Base-by-base conservation (phyloP, 345 rosid genomes). In the Populus deltoides region DNA sequence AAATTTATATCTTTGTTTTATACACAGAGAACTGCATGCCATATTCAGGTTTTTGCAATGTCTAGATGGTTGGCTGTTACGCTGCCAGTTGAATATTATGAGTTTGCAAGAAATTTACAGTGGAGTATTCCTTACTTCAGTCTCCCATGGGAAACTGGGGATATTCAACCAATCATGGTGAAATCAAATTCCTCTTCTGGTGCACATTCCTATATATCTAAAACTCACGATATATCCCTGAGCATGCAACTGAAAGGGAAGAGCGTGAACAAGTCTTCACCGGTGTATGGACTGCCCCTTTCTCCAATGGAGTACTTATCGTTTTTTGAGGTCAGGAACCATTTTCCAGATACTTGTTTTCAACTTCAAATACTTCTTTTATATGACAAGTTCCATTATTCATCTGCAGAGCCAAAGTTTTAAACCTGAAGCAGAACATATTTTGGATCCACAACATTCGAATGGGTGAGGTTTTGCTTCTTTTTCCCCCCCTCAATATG, bases 21-120 rank as follows among this genome's bases (percentile, higher is more conserved):
- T 63, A 39, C 71, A 74, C 93, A 95, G 98, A 93, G 94, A 88
- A 87, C 83, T 67, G 94, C 90, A 20, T 90, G 94, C 86, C 77
- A 92, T 92, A 86, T 95, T 85, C 99, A 95, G 87, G 88, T 93
- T 63, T 95, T 95, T 77, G 99, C 99, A 33, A 83, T 95, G 61
- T 86, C 96, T 55, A 89, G 97, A 85, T 95, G 97, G 96, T 75
- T 93, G 81, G 91, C 90, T 2, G 91, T 87, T 70, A 80, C 79
- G 25, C 81, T 93, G 77, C 99, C 98, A 12, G 86, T 89, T 22
- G 92, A 89, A 59, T 95, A 90, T 79, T 92, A 87, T 72, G 98
- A 95, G 77, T 81, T 93, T 79, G 85, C 88, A 36, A 85, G 93
- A 84, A 85, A 89, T 66, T 67, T 95, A 57, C 92, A 88, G 71